Evolutionary conservation across 805 yeast genomes (phyloP).

Genomic region (Kurtzmaniella fragi): DNA sequence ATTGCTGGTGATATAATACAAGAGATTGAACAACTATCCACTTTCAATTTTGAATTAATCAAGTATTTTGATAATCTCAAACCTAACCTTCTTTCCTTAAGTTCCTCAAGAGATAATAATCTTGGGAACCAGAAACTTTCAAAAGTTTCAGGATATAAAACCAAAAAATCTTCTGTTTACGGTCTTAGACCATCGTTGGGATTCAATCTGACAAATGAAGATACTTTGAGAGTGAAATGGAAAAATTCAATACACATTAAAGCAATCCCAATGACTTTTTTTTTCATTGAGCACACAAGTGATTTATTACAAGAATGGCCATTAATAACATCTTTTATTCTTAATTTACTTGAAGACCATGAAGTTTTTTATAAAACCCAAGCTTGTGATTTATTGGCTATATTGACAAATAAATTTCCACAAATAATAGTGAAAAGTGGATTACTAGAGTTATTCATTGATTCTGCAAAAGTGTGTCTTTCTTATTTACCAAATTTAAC

Average conservation of each 20-base stretch:
- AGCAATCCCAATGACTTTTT: slow-evolving; percentile 22
- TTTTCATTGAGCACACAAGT: slow-evolving; percentile 11
- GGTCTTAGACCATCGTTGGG: slow-evolving; percentile 15
- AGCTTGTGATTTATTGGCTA: slow-evolving; percentile 15
- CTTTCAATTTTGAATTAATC: no score
- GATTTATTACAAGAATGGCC: slow-evolving; percentile 16
- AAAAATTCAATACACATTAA: slow-evolving; percentile 17
- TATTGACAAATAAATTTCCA: slow-evolving; percentile 5
- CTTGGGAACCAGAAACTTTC: neutral
- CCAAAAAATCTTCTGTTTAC: neutral
- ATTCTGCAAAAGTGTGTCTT: slow-evolving; percentile 18
- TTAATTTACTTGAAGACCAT: slow-evolving; percentile 31
- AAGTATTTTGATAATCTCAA: no score
- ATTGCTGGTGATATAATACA: slow-evolving; percentile 2
- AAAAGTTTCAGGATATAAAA: neutral
- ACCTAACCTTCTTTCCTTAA: neutral
- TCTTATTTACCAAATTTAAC: slow-evolving; percentile 25
- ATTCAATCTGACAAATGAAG: slow-evolving; percentile 12
- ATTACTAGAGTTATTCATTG: slow-evolving; percentile 20
- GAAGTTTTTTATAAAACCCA: slow-evolving; percentile 22
- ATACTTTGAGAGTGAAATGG: slow-evolving; percentile 22
- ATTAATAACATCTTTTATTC: slow-evolving; percentile 24
- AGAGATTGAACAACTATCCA: neutral
- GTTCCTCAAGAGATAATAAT: neutral
- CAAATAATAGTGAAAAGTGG: slow-evolving; percentile 19